Conservation (phyloP, 805 yeast genomes). For the Candida patagonica region DNA sequence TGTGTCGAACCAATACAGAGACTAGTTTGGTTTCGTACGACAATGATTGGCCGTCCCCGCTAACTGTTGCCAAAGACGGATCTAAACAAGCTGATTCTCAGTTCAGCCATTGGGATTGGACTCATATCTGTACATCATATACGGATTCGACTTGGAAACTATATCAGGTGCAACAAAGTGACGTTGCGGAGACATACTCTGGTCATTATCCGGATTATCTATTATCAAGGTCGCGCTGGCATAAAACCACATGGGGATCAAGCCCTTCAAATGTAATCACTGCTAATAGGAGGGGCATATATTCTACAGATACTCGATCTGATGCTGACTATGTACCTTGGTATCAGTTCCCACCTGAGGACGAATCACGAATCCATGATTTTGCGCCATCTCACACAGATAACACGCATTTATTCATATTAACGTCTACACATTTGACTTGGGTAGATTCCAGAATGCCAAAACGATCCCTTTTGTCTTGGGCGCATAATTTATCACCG, state of each 20-base stretch:
- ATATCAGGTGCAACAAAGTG: constrained; percentile 22
- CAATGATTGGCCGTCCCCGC: neutral
- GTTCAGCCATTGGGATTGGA: constrained; percentile 29
- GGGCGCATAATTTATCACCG: constrained; percentile 60
- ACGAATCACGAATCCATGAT: constrained; percentile 13
- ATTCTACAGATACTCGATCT: neutral
- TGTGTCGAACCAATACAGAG: constrained; percentile 13
- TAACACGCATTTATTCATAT: constrained; percentile 36
- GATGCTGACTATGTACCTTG: neutral
- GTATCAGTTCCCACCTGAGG: constrained; percentile 5
- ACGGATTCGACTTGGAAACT: constrained; percentile 35
- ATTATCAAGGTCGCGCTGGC: neutral
- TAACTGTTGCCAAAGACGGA: constrained; percentile 2
- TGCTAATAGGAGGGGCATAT: neutral
- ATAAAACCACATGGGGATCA: neutral
- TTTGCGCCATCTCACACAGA: constrained; percentile 11
- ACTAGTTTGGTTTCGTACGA: constrained; percentile 5
- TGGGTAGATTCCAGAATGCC: constrained; percentile 34
- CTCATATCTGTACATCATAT: constrained; percentile 32
- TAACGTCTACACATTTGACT: constrained; percentile 60
- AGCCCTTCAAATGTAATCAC: neutral
- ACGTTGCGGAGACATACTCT: neutral
- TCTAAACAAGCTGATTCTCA: constrained; percentile 1
- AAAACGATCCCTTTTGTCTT: constrained; percentile 46
- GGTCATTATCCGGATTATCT: neutral